Evolutionary conservation across 164 flowering plant species (phyloP), one percentile per base, ranked within the genome.

Genomic region (Nelumbo lutea): DNA sequence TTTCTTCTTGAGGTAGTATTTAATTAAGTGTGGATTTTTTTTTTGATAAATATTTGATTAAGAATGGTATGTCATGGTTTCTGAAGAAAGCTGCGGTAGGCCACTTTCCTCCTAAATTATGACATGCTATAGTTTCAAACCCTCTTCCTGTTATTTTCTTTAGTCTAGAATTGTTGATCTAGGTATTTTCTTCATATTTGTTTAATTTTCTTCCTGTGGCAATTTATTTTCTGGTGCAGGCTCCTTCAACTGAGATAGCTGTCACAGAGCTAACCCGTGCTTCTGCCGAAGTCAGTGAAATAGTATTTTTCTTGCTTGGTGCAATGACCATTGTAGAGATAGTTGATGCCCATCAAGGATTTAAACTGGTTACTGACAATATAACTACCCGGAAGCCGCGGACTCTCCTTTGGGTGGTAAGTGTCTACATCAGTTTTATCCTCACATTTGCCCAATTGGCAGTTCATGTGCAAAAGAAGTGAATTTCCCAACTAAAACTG

Each of bases 261-360:
- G 93, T 89, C 64, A 71, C 83, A 62, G 94, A 95, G 84, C 81
- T 95, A 69, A 68, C 80, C 69, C 90, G 79, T 83, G 96, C 99
- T 74, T 87, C 94, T 76, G 96, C 88, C 27, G 99, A 92, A 87
- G 99, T 95, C 71, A 92, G 99, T 77, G 90, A 92, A 78, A 88
- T 95, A 50, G 99, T 95, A 27, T 95, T 95, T 83, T 95, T 95
- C 84, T 74, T 95, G 87, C 91, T 95, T 73, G 99, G 99, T 72
- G 99, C 99, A 81, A 92, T 92, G 99, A 95, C 99, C 67, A 95
- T 92, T 52, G 98, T 95, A 42, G 98, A 95, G 82, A 92, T 95
- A 68, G 83, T 95, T 75, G 97, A 95, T 84, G 97, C 99, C 45
- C 99, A 95, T 85, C 98, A 92, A 85, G 98, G 98, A 61, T 92